phyloP scores from a whole-genome alignment of 306 rosid genomes.

The Trifolium repens region DNA sequence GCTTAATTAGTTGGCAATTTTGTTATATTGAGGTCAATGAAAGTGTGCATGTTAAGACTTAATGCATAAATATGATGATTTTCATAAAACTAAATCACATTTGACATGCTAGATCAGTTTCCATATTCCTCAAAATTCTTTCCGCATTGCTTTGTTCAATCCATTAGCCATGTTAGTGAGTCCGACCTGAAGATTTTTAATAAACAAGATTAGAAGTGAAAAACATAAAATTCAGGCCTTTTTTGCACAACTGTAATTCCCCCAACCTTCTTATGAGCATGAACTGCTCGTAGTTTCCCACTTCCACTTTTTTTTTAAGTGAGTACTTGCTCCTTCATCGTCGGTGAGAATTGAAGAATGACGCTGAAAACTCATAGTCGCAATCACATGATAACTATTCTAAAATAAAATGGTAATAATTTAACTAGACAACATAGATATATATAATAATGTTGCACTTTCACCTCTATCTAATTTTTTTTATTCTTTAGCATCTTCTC shows the following conservation, averaged over 20 bases:
- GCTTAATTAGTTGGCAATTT: too few relatives aligned
- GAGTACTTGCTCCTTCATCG: constrained; percentile 75
- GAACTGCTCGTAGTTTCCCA: constrained; percentile 58
- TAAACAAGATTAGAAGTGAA: constrained; percentile 40
- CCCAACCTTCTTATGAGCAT: constrained; percentile 68
- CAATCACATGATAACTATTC: constrained; percentile 11
- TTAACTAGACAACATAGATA: constrained; percentile 2
- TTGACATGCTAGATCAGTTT: constrained; percentile 66
- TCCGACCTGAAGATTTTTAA: constrained; percentile 56
- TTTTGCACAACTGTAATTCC: constrained; percentile 30
- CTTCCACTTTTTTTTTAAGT: constrained; percentile 54
- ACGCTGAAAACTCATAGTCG: constrained; percentile 61
- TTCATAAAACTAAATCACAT: constrained; percentile 39
- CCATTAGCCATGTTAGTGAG: constrained; percentile 55
- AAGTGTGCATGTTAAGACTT: constrained; percentile 3
- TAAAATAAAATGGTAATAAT: constrained; percentile 13
- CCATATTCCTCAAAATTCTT: constrained; percentile 68
- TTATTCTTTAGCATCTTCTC: neutral
- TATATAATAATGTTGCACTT: neutral
- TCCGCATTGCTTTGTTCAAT: constrained; percentile 61
- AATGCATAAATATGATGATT: neutral
- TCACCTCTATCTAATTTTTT: neutral
- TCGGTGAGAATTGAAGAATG: constrained; percentile 86
- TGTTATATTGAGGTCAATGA: neutral
- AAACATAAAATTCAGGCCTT: constrained; percentile 28